phyloP scores from a whole-genome alignment of 2,329 filamentous ascomycete species.

The Grosmannia serpens region DNA sequence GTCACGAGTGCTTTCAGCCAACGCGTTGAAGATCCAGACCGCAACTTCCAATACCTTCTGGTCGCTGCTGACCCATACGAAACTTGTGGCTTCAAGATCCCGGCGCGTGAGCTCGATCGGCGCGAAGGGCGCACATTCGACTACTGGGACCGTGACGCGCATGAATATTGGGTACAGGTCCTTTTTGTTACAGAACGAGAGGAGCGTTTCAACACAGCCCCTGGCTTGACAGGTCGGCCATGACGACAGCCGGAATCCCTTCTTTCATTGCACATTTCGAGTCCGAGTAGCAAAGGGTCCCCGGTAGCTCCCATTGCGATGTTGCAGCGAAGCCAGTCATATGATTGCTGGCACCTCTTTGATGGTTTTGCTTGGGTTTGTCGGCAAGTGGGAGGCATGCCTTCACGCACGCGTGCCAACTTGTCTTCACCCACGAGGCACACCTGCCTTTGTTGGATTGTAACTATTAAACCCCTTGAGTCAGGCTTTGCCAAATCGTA shows the following conservation, averaged over 20 bases:
- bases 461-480: background rate
- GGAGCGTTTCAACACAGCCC: constrained; percentile 66
- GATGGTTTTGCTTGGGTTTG: too few species aligned
- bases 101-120: constrained; percentile 84
- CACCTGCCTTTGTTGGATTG: background rate
- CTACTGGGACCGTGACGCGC: constrained; percentile 91
- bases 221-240: constrained; percentile 41
- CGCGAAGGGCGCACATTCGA: constrained; percentile 80
- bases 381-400: too few species aligned
- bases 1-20: constrained; percentile 99
- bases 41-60: constrained; percentile 86
- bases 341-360: too few species aligned
- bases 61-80: constrained; percentile 97
- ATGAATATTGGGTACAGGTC: constrained; percentile 96
- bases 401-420: too few species aligned
- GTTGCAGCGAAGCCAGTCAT: too few species aligned
- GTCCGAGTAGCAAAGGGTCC: too few species aligned
- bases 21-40: constrained; percentile 87
- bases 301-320: too few species aligned
- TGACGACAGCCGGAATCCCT: constrained; percentile 19
- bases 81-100: constrained; percentile 92
- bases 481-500: background rate
- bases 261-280: too few species aligned
- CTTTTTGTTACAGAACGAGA: constrained; percentile 98
- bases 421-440: too few species aligned